phyloP scores from a whole-genome alignment of 2,329 filamentous ascomycete species.

The Penicillium sclerotiorum region DNA sequence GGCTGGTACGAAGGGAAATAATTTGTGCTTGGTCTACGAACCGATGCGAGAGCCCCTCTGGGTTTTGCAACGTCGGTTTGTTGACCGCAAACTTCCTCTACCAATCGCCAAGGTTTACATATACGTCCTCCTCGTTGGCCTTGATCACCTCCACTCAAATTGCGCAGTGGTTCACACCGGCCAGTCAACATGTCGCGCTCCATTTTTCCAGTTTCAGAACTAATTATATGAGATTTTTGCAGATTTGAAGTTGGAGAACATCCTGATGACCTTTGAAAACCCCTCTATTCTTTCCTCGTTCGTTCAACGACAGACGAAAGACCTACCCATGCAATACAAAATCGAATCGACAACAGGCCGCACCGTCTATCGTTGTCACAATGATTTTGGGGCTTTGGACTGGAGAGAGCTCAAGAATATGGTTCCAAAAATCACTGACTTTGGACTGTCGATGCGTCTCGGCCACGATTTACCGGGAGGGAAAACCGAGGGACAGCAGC shows the following conservation, averaged over 20 bases:
- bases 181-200: conserved; percentile 14
- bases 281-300: conserved; percentile 18
- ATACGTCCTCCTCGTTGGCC: conserved; percentile 38
- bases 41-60: conserved; percentile 40
- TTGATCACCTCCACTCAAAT: conserved; percentile 46
- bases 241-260: conserved; percentile 48
- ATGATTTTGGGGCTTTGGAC: conserved; percentile 32
- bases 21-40: conserved; percentile 40
- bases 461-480: no score
- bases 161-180: conserved; percentile 45
- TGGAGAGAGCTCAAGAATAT: conserved; percentile 16
- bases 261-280: conserved; percentile 38
- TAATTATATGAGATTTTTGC: neutral
- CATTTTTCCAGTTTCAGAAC: neutral
- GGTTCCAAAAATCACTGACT: conserved; percentile 35
- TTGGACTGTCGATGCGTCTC: conserved; percentile 31
- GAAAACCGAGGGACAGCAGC: no score
- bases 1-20: conserved; percentile 26
- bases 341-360: conserved; percentile 24
- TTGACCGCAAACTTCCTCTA: conserved; percentile 28
- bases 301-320: conserved; percentile 21
- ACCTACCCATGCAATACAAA: conserved; percentile 30
- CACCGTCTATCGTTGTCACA: conserved; percentile 31
- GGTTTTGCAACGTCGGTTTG: conserved; percentile 32
- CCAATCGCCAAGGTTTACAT: conserved; percentile 36